Percentiles rank a stretch among this genome's conserved stretches.
phyloP scores from a whole-genome alignment of 192 early-diverging fungal genomes.

The Geranomyces variabilis region DNA sequence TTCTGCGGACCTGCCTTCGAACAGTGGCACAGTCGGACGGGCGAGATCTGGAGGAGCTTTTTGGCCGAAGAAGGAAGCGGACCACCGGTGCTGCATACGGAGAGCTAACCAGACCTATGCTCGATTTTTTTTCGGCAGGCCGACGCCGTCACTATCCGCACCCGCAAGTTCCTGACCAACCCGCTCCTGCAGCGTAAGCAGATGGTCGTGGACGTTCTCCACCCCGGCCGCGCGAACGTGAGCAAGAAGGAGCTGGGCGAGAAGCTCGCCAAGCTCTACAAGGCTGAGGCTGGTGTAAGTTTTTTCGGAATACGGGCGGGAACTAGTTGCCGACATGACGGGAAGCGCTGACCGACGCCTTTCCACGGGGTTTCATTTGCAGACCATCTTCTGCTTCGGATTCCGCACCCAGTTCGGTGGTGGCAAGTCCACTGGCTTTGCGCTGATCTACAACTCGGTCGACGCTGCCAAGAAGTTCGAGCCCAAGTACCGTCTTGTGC shows the following conservation, averaged over 20 bases:
- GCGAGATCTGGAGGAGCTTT: too few relatives aligned
- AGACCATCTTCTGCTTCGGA: constrained; percentile 87
- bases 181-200: constrained; percentile 95
- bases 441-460: constrained; percentile 92
- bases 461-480: constrained; percentile 97
- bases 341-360: neutral
- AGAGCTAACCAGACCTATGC: constrained; percentile 7
- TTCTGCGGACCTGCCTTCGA: too few relatives aligned
- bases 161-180: constrained; percentile 99
- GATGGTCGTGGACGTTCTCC: constrained; percentile 95
- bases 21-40: too few relatives aligned
- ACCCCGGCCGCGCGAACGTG: constrained; percentile 91
- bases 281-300: constrained; percentile 76
- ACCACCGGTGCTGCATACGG: too few relatives aligned
- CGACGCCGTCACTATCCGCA: constrained; percentile 86
- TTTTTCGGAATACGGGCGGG: neutral
- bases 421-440: constrained; percentile 94
- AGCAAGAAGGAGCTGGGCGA: constrained; percentile 91
- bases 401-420: constrained; percentile 97
- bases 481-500: constrained; percentile 94
- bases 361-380: neutral
- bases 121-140: constrained; percentile 29
- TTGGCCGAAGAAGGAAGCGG: too few relatives aligned
- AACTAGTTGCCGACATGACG: neutral
- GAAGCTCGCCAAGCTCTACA: constrained; percentile 95